Evolutionary conservation across 306 rosid species (phyloP).

Genomic region (Lathyrus sativus): DNA sequence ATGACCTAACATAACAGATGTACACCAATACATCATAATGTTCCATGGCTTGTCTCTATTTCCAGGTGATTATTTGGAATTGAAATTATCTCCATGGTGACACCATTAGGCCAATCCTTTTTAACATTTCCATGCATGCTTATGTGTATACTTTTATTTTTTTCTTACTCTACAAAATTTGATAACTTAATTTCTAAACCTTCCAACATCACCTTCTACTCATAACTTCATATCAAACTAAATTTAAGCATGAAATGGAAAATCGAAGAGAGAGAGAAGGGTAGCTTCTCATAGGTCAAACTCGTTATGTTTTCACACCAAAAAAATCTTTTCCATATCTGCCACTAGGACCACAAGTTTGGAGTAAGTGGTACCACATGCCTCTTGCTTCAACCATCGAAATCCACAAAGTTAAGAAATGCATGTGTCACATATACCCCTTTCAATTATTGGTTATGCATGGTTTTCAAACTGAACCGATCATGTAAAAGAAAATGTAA

Average conservation of each 20-base stretch:
- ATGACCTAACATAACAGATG: not conserved
- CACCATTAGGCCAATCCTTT: slow-evolving; percentile 30
- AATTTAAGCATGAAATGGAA: slow-evolving; percentile 40
- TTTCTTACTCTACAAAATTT: not conserved
- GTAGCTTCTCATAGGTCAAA: slow-evolving; percentile 44
- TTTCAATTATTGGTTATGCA: slow-evolving; percentile 51
- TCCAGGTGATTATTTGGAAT: slow-evolving; percentile 13
- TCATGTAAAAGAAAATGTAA: slow-evolving; percentile 27
- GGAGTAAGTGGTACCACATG: slow-evolving; percentile 47
- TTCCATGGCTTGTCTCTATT: slow-evolving; percentile 33
- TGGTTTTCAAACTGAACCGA: slow-evolving; percentile 44
- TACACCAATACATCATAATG: slow-evolving; percentile 31
- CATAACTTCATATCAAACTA: slow-evolving; percentile 27
- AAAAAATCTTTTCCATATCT: slow-evolving; percentile 67
- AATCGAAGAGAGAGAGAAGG: not conserved
- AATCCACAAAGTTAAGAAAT: slow-evolving; percentile 43
- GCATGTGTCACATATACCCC: slow-evolving; percentile 43
- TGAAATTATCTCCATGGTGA: slow-evolving; percentile 22
- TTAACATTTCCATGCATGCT: slow-evolving; percentile 24
- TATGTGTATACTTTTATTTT: not conserved
- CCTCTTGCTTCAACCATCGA: slow-evolving; percentile 50
- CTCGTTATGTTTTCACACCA: slow-evolving; percentile 52
- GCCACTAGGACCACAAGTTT: slow-evolving; percentile 60
- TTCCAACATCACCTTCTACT: slow-evolving; percentile 37
- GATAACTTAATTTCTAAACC: slow-evolving; percentile 29